Evolutionary conservation across 352 stramenopile species (phyloP), one percentile per base, ranked within the genome.

Genomic region (Globisporangium viniferum): DNA sequence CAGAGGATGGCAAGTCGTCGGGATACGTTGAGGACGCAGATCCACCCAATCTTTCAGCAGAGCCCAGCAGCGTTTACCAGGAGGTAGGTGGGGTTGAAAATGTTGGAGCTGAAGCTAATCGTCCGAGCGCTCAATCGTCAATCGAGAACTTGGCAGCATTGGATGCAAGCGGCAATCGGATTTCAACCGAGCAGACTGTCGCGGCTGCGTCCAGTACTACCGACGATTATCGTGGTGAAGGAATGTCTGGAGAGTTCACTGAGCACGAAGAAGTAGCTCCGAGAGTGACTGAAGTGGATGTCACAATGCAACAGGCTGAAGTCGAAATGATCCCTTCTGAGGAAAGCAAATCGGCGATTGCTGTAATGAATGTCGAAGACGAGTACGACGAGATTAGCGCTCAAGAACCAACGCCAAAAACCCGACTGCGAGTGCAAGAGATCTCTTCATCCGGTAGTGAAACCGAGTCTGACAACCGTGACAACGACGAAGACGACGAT

Each of bases 361-460:
- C 46, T 33, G 29, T 7, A 20, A 14, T 24, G 12, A 20, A 44
- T 48, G 3, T 48, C 7, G 27, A 62, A 10, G 35, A 61, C 27
- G 39, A 54, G 6, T 29, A 62, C 15, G 20, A 58, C 8, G 27
- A 57, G 20, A 41, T 36, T 14, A 6, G 3, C 53, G 22, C 5
- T 57, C 24, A n/a, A 12, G 20, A n/a, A 24, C 41, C 51, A 22
- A 33, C 20, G 44, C n/a, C 27, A 7, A 67, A 51, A 48, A 35
- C 18, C 58, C 62, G 60, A 22, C 56, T 62, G 44, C n/a, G 58
- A 14, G 9, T 51, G 27, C 46, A 59, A 33, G 64, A 48, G 29
- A 31, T 70, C 3, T 70, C 60, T 35, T 79, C 71, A 3, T 78
- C 69, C 12, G 70, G 76, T 8, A 72, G 56, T 36, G 76, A 84